These are phyloP conservation scores for Strobilomyces echinocephalus DNA, from an alignment of 768 basidiomycete species.

Conservation along the genomic window DNA sequence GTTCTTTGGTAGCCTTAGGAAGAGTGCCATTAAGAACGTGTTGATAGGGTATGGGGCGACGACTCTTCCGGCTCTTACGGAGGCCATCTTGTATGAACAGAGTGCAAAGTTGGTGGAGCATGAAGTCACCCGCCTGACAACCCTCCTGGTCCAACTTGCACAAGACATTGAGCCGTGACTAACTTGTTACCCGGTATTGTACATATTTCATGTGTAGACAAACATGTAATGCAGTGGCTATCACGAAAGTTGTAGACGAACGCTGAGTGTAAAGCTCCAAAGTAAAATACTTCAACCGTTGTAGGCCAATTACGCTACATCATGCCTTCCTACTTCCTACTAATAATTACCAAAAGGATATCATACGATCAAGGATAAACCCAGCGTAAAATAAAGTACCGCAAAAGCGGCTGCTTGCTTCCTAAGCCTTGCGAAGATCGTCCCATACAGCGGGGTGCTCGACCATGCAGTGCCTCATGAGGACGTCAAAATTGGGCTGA, in stretches of 20 bases:
- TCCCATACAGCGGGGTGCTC: conserved; percentile 51
- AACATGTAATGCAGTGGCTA: too few relatives aligned
- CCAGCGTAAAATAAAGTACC: conserved; percentile 10
- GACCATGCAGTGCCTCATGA: conserved; percentile 44
- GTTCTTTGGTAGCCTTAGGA: conserved; percentile 14
- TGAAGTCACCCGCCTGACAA: conserved; percentile 55
- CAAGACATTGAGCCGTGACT: conserved; percentile 21
- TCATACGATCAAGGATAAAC: conserved; percentile 3
- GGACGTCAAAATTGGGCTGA: conserved; percentile 34
- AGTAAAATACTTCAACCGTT: too few relatives aligned
- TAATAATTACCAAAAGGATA: conserved; percentile 16
- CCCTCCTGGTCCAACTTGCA: conserved; percentile 52
- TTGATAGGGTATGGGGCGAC: conserved; percentile 74
- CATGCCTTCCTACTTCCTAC: neutral
- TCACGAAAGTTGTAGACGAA: too few relatives aligned
- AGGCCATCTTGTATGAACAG: conserved; percentile 65
- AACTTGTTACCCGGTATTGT: neutral
- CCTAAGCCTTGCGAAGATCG: conserved; percentile 28
- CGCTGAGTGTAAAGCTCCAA: too few relatives aligned
- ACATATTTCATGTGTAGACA: neutral
- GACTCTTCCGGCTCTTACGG: conserved; percentile 74
- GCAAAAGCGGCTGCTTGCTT: neutral
- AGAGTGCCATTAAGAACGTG: neutral
- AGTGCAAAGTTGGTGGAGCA: conserved; percentile 55
- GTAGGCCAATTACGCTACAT: too few relatives aligned